A percentile compares a stretch with the other conserved stretches of the same genome.
Conservation (phyloP, 108 stramenopile genomes). For the Conticribra guillardii region DNA sequence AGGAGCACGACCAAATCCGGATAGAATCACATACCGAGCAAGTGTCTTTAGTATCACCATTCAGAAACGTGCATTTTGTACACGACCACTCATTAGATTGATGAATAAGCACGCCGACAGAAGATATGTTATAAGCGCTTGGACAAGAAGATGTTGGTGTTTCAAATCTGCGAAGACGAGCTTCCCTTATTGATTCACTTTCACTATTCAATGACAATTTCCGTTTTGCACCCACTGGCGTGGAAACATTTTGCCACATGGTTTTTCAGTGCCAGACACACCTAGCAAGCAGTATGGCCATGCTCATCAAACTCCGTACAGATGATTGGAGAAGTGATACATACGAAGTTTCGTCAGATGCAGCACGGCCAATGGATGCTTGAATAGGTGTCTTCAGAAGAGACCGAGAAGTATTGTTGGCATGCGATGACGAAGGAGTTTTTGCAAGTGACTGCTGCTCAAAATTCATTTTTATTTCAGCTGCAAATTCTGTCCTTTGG, state of each 20-base stretch:
- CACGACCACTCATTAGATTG: constrained; percentile 11
- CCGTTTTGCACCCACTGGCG: background rate
- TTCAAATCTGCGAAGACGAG: constrained; percentile 28
- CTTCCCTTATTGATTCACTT: constrained; percentile 24
- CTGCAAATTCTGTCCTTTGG: constrained; percentile 20
- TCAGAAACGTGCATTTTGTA: constrained; percentile 13
- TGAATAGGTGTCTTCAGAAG: no score
- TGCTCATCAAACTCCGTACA: no score
- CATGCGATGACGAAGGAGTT: background rate
- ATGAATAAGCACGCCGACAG: background rate
- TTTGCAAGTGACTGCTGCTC: background rate
- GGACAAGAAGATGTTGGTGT: background rate
- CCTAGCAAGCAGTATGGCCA: no score
- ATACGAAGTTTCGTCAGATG: no score
- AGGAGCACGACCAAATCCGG: background rate
- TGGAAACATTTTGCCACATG: no score
- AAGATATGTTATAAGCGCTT: background rate
- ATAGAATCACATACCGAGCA: constrained; percentile 15
- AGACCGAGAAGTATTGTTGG: no score
- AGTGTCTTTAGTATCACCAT: background rate
- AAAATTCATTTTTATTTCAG: constrained; percentile 11
- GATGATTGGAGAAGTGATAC: no score
- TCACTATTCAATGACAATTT: background rate
- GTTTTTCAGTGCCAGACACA: no score
- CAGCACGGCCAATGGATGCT: no score